Conservation (phyloP, 768 basidiomycete species). For the Neoboletus subvelutipes region DNA sequence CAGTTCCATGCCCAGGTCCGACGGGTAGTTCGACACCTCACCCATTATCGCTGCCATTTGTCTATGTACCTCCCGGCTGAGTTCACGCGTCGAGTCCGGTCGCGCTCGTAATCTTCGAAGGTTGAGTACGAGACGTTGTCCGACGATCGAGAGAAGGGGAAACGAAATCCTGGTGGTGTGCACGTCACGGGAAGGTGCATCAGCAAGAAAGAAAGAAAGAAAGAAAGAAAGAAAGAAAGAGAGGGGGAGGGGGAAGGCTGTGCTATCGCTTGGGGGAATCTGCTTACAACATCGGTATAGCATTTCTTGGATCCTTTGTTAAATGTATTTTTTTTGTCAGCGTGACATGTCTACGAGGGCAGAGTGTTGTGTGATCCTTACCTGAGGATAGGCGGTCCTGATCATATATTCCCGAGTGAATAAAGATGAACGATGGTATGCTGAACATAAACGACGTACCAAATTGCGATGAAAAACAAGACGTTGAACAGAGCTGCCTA, state of each 20-base stretch:
- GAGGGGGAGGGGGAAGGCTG: too few relatives aligned
- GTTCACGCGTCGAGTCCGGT: constrained; percentile 7
- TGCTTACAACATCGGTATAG: constrained; percentile 10
- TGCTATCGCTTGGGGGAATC: neutral
- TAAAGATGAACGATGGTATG: neutral
- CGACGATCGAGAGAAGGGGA: constrained; percentile 15
- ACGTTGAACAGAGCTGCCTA: constrained; percentile 11
- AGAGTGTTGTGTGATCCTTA: neutral
- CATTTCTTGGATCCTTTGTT: constrained; percentile 20
- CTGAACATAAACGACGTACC: constrained; percentile 8
- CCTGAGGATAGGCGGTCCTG: constrained; percentile 11
- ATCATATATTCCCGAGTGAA: neutral
- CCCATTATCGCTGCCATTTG: constrained; percentile 8
- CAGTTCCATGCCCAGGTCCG: neutral
- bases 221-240: neutral
- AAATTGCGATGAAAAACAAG: constrained; percentile 8
- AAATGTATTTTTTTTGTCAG: neutral
- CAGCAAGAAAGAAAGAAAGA: too few relatives aligned
- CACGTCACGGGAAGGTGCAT: neutral
- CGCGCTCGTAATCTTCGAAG: constrained; percentile 9
- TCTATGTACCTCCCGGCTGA: constrained; percentile 12
- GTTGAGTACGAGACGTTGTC: constrained; percentile 27
- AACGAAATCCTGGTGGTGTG: constrained; percentile 2
- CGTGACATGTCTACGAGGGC: neutral
- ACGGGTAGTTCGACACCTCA: neutral